Evolutionary conservation across 768 basidiomycete genomes (phyloP), one percentile per base, ranked within the genome.

Genomic region (Amanita exitialis): DNA sequence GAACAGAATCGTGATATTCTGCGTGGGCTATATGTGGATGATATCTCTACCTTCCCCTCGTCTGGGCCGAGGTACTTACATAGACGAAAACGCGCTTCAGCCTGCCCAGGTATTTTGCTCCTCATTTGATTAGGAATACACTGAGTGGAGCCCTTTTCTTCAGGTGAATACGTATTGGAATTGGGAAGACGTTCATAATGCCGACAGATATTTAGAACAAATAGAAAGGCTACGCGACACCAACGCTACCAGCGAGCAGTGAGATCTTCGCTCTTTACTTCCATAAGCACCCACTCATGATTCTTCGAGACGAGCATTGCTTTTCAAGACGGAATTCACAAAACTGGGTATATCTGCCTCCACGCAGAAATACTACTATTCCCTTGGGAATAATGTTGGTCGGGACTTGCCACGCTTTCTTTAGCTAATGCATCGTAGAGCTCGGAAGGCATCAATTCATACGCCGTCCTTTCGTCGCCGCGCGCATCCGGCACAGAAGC

Each of bases 41-140:
- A 56, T 84, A n/a, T 67, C 78, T 4, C 72, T 96, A 47, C 94
- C 94, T 3, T 73, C 75, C 10, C 70, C 80, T 4, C 68, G 68
- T 1, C 71, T 94, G 4, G 82, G 80, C 15, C 75, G 80, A 55
- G 64, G 69, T 7, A 88, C 82, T 7, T 95, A 91, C 62, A 86
- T 95, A 45, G 92, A 95, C 63, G 96, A 99, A 69, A 96, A 98
- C 64, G 95, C 96, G 1, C 67, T 99, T 16, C 90, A 94, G 60
- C 94, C 96, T 8, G 84, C 79, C 4, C 92, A 95, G 72, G 94
- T 94, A 58, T 44, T 59, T 20, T 48, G 27, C 21, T 9, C 47
- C 34, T 23, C 12, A 54, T 8, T 36, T 30, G 6, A 38, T 18
- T 13, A 44, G 52, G 42, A 39, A 1, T 42, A n/a, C 45, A 44